phyloP scores from a whole-genome alignment of 495 filamentous ascomycete species.

The Oidiodendron maius region DNA sequence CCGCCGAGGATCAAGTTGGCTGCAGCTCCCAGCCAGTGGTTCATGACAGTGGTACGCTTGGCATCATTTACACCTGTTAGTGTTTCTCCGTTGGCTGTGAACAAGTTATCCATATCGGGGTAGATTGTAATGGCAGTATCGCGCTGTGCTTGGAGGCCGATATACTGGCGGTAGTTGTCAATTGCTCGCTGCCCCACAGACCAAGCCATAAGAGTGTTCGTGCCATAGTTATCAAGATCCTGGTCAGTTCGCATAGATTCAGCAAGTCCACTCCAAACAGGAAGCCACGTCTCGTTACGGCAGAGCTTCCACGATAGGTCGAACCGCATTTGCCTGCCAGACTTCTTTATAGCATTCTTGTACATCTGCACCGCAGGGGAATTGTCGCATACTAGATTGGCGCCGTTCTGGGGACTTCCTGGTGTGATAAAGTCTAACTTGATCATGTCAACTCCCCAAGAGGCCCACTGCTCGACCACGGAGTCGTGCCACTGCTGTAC shows the following conservation, averaged over 20 bases:
- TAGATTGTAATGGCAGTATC: slow-evolving; percentile 18
- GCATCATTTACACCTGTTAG: slow-evolving; percentile 25
- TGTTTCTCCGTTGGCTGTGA: slow-evolving; percentile 21
- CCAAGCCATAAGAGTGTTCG: slow-evolving; percentile 23
- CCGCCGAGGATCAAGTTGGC: slow-evolving; percentile 27
- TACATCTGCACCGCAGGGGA: slow-evolving; percentile 19
- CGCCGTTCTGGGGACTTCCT: slow-evolving; percentile 21
- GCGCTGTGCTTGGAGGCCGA: background rate
- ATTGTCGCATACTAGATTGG: slow-evolving; percentile 16
- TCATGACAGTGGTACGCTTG: slow-evolving; percentile 23
- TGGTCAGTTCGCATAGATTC: slow-evolving; percentile 27
- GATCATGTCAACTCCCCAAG: slow-evolving; percentile 25
- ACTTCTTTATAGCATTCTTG: slow-evolving; percentile 23
- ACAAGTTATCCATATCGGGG: slow-evolving; percentile 27
- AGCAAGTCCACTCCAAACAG: slow-evolving; percentile 22
- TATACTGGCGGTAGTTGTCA: slow-evolving; percentile 26
- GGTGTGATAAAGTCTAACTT: slow-evolving; percentile 28
- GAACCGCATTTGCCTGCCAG: slow-evolving; percentile 23
- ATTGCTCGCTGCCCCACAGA: slow-evolving; percentile 23
- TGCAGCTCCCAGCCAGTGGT: slow-evolving; percentile 28
- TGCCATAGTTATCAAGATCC: slow-evolving; percentile 25
- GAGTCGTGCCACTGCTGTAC: slow-evolving; percentile 29
- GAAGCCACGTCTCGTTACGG: slow-evolving; percentile 21
- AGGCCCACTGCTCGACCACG: slow-evolving; percentile 20
- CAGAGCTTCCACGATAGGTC: slow-evolving; percentile 28